Evolutionary conservation across 2,329 filamentous ascomycete genomes (phyloP).

Genomic region (Emergomyces pasteurianus): DNA sequence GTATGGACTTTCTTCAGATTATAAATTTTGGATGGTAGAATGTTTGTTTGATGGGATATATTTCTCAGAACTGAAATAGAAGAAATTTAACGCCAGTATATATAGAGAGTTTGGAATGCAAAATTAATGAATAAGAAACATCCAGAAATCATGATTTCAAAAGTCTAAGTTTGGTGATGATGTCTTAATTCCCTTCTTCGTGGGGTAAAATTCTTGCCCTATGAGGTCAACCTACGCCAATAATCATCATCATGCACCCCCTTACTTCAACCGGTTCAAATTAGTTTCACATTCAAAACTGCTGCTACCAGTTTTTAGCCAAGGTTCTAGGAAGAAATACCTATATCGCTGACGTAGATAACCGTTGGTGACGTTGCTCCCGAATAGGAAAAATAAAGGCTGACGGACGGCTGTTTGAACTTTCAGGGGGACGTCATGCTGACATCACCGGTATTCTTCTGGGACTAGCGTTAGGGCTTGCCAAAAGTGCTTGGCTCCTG

Average conservation of each 20-base stretch:
- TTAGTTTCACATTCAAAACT: not conserved
- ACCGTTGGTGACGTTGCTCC: not conserved
- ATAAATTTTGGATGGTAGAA: not conserved
- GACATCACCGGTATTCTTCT: not conserved
- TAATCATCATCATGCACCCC: not conserved
- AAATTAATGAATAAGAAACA: not conserved
- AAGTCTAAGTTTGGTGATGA: not conserved
- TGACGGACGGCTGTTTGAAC: not conserved
- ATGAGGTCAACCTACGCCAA: not conserved
- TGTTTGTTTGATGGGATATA: not conserved
- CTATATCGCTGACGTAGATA: not conserved
- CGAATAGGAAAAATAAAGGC: not conserved
- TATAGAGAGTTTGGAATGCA: not conserved
- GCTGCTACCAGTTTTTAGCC: not conserved
- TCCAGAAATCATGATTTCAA: not conserved
- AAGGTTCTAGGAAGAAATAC: not conserved
- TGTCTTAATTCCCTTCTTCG: not conserved
- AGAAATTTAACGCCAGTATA: not conserved
- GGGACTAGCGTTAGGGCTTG: not conserved
- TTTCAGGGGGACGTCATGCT: not conserved
- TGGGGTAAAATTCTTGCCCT: not conserved
- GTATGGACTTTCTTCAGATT: not conserved
- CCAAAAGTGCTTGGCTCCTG: not conserved
- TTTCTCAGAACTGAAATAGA: not conserved
- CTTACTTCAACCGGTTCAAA: not conserved